A percentile compares a stretch with the other conserved stretches of the same genome.
Conservation (phyloP, 1,284 basidiomycete genomes). For the Coniferiporia weirii region DNA sequence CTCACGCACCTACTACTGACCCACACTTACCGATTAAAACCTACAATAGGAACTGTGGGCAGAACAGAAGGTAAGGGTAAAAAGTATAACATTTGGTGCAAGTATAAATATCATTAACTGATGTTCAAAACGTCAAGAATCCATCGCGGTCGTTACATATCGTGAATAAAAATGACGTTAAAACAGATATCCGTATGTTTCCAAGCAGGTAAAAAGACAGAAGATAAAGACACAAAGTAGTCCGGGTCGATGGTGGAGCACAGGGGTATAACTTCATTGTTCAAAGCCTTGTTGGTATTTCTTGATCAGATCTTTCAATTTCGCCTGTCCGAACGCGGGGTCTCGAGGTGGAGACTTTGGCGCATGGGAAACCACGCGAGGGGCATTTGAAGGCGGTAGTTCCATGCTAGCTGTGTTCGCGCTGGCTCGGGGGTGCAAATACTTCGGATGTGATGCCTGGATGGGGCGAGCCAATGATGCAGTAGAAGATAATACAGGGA, state of each 20-base stretch:
- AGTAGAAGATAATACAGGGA: slow-evolving; percentile 64
- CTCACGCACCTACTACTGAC: too few relatives aligned
- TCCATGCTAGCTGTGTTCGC: slow-evolving; percentile 12
- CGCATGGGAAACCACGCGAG: slow-evolving; percentile 18
- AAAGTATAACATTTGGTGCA: neutral
- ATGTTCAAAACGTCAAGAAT: neutral
- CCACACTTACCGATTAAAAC: too few relatives aligned
- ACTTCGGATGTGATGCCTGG: slow-evolving; percentile 16
- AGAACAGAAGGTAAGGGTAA: neutral
- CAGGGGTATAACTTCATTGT: slow-evolving; percentile 1
- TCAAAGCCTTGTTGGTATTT: slow-evolving; percentile 51
- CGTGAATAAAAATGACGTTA: neutral
- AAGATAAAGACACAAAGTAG: neutral
- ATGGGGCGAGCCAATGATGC: slow-evolving; percentile 60
- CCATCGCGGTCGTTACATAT: neutral
- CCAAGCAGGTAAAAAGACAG: neutral
- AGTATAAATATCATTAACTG: slow-evolving; percentile 2
- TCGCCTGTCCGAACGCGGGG: slow-evolving; percentile 67
- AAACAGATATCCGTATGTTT: neutral
- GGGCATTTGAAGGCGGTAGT: slow-evolving; percentile 18
- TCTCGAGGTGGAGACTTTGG: slow-evolving; percentile 32
- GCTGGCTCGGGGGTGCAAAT: neutral
- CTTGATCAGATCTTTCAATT: slow-evolving; percentile 71
- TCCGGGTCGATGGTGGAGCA: neutral
- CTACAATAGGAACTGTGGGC: too few relatives aligned